A percentile compares a stretch with the other conserved stretches of the same genome.
phyloP scores from a whole-genome alignment of 2,329 filamentous ascomycete species.

The Ceratocystis ficicola region DNA sequence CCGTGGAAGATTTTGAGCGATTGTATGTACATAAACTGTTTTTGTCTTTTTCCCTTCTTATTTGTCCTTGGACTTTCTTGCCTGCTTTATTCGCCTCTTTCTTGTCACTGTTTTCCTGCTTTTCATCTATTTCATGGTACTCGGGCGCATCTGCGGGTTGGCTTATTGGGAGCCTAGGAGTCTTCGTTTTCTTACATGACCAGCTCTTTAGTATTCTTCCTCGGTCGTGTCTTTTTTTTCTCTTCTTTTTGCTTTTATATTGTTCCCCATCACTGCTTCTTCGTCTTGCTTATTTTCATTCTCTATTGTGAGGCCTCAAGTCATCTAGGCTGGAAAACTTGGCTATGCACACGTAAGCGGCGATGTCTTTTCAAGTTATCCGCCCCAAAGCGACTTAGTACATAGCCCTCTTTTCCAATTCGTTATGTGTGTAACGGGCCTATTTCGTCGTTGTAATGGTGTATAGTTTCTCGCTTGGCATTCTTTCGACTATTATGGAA shows the following conservation, averaged over 20 bases:
- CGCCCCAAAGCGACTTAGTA: not conserved
- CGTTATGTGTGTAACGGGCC: too few species aligned
- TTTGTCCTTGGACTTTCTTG: not conserved
- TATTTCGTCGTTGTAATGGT: not conserved
- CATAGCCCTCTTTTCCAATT: not conserved
- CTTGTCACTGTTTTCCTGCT: not conserved
- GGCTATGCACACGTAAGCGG: not conserved
- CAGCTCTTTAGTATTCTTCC: not conserved
- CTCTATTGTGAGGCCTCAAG: not conserved
- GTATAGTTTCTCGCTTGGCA: not conserved
- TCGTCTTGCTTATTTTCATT: not conserved
- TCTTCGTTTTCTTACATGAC: constrained; percentile 10
- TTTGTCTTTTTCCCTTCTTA: not conserved
- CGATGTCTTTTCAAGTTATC: not conserved
- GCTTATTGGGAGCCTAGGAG: constrained; percentile 8
- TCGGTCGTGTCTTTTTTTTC: not conserved
- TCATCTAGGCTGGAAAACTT: not conserved
- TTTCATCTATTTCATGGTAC: constrained; percentile 2
- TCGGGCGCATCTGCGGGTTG: constrained; percentile 12
- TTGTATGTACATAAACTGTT: constrained; percentile 3
- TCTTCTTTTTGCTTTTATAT: not conserved
- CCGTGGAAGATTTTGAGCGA: not conserved
- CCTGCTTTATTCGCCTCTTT: not conserved
- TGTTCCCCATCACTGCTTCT: not conserved
- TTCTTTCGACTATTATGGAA: constrained; percentile 10